A percentile compares a stretch with the other conserved stretches of the same genome.
Evolutionary conservation across 2,329 filamentous ascomycete genomes (phyloP).

Genomic region (Fusarium sp.): DNA sequence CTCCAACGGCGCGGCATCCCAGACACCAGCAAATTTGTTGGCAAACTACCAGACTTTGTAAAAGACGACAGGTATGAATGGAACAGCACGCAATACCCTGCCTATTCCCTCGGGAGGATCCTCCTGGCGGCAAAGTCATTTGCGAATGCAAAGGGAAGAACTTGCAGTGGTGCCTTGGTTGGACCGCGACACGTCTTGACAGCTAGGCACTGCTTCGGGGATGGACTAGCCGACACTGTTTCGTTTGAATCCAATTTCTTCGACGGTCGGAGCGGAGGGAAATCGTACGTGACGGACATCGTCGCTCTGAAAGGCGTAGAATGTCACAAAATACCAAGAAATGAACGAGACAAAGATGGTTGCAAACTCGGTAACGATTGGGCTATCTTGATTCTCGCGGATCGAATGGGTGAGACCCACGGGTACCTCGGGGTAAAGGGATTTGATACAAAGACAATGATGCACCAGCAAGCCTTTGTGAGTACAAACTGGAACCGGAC

Average conservation of each 20-base stretch:
- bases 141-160: accelerated
- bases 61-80: background rate
- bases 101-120: background rate
- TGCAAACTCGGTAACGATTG: background rate
- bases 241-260: background rate
- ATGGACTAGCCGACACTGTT: accelerated
- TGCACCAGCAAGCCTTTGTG: background rate
- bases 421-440: conserved; percentile 6
- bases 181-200: conserved; percentile 12
- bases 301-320: background rate
- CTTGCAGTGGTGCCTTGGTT: conserved; percentile 10
- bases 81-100: conserved; percentile 1
- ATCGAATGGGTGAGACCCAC: background rate
- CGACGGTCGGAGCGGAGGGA: background rate
- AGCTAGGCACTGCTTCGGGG: conserved; percentile 1
- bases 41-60: background rate
- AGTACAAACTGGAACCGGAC: background rate
- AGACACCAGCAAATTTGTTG: background rate
- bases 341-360: background rate
- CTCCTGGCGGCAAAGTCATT: background rate
- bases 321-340: background rate
- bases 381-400: conserved; percentile 8
- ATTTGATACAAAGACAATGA: background rate
- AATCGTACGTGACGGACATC: background rate
- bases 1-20: background rate